These are phyloP conservation scores for Mortierella sp. DNA, from an alignment of 371 early-diverging fungal species.

Conservation along the genomic window DNA sequence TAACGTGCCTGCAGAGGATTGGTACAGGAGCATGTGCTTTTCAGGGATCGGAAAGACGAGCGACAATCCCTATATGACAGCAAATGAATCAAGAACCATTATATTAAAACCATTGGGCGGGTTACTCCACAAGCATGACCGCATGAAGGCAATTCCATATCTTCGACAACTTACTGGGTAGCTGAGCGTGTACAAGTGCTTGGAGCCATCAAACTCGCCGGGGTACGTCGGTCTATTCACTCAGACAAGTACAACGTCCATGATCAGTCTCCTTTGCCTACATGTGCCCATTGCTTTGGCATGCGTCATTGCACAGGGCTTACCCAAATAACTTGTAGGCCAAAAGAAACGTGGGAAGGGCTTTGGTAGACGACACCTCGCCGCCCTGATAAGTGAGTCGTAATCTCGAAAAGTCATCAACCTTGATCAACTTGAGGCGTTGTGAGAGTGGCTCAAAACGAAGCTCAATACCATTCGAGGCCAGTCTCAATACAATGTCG, in stretches of 20 bases:
- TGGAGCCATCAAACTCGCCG: conserved; percentile 71
- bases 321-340: conserved; percentile 83
- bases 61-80: conserved; percentile 68
- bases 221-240: conserved; percentile 70
- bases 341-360: conserved; percentile 75
- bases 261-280: not conserved
- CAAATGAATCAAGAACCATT: not conserved
- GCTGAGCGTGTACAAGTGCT: conserved; percentile 71
- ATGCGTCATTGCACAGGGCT: not conserved
- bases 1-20: conserved; percentile 38
- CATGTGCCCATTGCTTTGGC: not conserved
- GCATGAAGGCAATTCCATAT: not conserved
- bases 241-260: not conserved
- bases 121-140: not conserved
- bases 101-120: not conserved
- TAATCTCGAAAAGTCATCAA: conserved; percentile 73
- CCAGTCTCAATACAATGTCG: conserved; percentile 74
- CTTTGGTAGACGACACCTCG: conserved; percentile 78
- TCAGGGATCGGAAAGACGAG: conserved; percentile 82
- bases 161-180: conserved; percentile 70
- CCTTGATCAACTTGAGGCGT: conserved; percentile 73
- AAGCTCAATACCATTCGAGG: conserved; percentile 72
- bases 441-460: conserved; percentile 75
- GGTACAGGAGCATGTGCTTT: conserved; percentile 65
- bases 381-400: conserved; percentile 73